Base-by-base conservation (phyloP, 495 filamentous ascomycete genomes). In the Penicillium ucsense region DNA sequence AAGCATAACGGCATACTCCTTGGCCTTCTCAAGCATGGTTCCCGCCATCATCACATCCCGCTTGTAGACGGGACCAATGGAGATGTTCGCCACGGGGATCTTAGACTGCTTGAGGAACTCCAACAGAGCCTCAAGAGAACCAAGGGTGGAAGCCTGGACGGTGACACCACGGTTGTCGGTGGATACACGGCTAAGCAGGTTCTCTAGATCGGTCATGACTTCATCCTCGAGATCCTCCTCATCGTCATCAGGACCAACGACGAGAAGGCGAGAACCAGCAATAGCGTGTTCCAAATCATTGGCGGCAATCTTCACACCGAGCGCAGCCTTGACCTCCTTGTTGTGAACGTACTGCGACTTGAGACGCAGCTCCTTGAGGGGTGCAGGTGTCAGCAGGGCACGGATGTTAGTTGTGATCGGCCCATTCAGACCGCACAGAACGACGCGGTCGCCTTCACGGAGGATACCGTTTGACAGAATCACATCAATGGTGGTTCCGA, bases 401-500 rank as follows among this genome's bases (percentile, higher is more conserved):
- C 94, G 81, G 57, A 99, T 91, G 53, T 95, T 95, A 5, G 94
- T 99, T 50, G 80, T 72, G 61, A 99, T 99, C 46, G 88, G 82
- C 31, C 94, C 94, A 50, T 95, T 91, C 6, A 89, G 82, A 76
- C 94, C 94, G 60, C 94, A 99, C 33, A 99, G 72, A 0, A 97
- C 86, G 57, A 99, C 84, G 20, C 88, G 84, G 59, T 99, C 94
- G 51, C 94, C 94, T 70, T 99, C 94, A 41, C 83, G 79, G 34
- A 99, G 79, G 43, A 95, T 82, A 78, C 94, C 94, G 73, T 99
- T 99, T 33, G 86, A 92, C 39, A 99, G 73, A 53, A 99, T 82
- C 49, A 99, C 94, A 64, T 99, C 94, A 59, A 99, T 99, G 40
- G 94, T 99, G 60, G 94, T 97, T 62, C 94, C 94, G 47, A 97